These are phyloP conservation scores for Pseudotsuga menziesii DNA, from an alignment of 75 land plant genomes.

Conservation along the genomic window DNA sequence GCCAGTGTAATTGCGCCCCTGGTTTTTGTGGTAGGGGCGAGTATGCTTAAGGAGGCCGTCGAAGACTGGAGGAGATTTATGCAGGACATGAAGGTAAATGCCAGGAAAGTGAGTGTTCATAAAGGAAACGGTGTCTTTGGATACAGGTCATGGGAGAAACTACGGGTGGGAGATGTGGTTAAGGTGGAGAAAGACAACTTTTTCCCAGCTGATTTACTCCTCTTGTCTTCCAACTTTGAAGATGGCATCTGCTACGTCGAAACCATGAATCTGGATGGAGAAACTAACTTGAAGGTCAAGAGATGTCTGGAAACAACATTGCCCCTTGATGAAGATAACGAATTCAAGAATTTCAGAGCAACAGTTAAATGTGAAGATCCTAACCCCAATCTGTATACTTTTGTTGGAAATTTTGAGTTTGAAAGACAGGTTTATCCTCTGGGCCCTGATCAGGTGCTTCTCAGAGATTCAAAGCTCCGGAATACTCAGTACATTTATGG, in stretches of 20 bases:
- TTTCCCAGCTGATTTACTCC: slow-evolving; percentile 78
- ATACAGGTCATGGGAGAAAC: slow-evolving; percentile 46
- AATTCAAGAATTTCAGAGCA: slow-evolving; percentile 47
- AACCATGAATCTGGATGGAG: slow-evolving; percentile 95
- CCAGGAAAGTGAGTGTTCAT: slow-evolving; percentile 48
- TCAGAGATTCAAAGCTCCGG: slow-evolving; percentile 75
- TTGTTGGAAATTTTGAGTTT: slow-evolving; percentile 80
- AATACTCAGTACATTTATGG: slow-evolving; percentile 62
- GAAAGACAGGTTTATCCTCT: slow-evolving; percentile 41
- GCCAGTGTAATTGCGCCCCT: slow-evolving; percentile 72
- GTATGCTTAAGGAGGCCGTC: slow-evolving; percentile 87
- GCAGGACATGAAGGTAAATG: slow-evolving; percentile 77
- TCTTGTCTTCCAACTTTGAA: slow-evolving; percentile 73
- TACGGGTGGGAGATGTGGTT: slow-evolving; percentile 82
- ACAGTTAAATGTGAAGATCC: slow-evolving; percentile 80
- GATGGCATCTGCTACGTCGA: slow-evolving; percentile 95
- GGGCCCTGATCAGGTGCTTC: slow-evolving; percentile 67
- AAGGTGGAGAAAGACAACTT: slow-evolving; percentile 69
- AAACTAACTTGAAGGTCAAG: slow-evolving; percentile 83
- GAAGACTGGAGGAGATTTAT: slow-evolving; percentile 89
- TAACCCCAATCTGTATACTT: slow-evolving; percentile 76
- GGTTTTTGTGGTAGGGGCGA: slow-evolving; percentile 80
- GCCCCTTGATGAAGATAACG: slow-evolving; percentile 44
- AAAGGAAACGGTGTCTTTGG: slow-evolving; percentile 51
- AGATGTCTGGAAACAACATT: slow-evolving; percentile 65